Percentiles rank a stretch among this genome's conserved stretches.
These are phyloP conservation scores for Colletotrichum navitas DNA, from an alignment of 2,329 filamentous ascomycete species.

Conservation along the genomic window DNA sequence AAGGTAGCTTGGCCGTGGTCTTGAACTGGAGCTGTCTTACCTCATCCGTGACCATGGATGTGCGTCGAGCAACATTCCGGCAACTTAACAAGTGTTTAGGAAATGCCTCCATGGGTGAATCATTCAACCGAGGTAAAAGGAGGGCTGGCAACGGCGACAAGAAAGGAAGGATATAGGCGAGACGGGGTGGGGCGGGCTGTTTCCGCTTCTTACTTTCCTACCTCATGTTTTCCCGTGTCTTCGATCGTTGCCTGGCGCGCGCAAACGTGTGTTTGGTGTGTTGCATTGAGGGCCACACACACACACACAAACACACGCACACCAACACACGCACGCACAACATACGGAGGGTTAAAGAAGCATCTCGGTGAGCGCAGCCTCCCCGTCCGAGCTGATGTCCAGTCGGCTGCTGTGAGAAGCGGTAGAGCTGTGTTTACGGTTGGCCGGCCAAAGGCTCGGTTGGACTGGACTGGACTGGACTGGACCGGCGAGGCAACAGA, in stretches of 20 bases:
- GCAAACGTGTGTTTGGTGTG: constrained; percentile 6
- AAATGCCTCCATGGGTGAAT: background rate
- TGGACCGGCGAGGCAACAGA: background rate
- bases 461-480: background rate
- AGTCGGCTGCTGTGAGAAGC: background rate
- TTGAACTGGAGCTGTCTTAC: constrained; percentile 11
- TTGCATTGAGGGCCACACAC: constrained; percentile 6
- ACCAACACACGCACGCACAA: too few species aligned
- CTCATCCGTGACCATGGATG: constrained; percentile 10
- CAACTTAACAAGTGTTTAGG: background rate
- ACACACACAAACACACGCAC: background rate
- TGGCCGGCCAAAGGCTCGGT: background rate
- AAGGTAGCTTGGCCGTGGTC: background rate
- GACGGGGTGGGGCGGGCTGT: background rate
- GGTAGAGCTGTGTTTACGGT: too few species aligned
- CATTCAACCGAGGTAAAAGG: background rate
- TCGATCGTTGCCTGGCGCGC: background rate
- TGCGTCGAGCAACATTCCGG: background rate
- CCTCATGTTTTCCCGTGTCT: constrained; percentile 5
- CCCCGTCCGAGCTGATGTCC: background rate
- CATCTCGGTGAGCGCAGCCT: background rate
- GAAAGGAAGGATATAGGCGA: constrained; percentile 1
- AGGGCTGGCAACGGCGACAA: background rate
- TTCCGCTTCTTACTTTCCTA: constrained; percentile 21
- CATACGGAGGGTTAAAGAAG: constrained; percentile 4